Conservation (phyloP, 139 green algal genomes). For the Ettlia oleoabundans region DNA sequence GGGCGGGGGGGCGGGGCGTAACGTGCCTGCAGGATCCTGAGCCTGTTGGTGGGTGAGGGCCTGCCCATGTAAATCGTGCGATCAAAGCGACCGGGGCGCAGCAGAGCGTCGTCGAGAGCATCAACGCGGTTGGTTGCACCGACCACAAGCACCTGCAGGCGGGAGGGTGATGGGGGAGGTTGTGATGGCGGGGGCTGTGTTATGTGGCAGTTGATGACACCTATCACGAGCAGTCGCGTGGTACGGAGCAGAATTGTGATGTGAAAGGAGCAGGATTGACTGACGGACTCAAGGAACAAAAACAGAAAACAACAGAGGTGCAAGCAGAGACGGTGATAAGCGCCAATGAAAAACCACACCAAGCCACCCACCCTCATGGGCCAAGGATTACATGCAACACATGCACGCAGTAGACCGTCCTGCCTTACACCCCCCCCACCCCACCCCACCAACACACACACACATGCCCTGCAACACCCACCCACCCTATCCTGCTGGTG, state of each 20-base stretch:
- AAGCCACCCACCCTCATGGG: no score
- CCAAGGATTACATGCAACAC: background rate
- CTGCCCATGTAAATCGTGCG: slow-evolving; percentile 73
- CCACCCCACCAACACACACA: background rate
- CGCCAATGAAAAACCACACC: no score
- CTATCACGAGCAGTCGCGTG: no score
- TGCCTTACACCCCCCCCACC: background rate
- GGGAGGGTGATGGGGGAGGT: background rate
- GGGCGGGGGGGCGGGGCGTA: no score
- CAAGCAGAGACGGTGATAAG: no score
- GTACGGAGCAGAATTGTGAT: no score
- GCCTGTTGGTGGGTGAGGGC: slow-evolving; percentile 60
- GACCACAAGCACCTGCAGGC: slow-evolving; percentile 68
- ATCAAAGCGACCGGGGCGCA: slow-evolving; percentile 83
- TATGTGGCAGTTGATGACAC: no score
- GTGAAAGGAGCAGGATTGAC: no score
- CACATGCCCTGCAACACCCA: background rate
- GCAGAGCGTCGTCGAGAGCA: slow-evolving; percentile 73
- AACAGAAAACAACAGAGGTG: no score
- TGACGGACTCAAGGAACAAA: no score
- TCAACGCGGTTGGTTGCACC: slow-evolving; percentile 78
- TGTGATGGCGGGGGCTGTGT: background rate
- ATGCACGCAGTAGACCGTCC: background rate
- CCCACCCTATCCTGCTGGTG: slow-evolving; percentile 47
- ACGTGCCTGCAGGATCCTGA: slow-evolving; percentile 68